Conservation (phyloP, 2,329 filamentous ascomycete genomes). For the Emmonsiellopsis sp. region DNA sequence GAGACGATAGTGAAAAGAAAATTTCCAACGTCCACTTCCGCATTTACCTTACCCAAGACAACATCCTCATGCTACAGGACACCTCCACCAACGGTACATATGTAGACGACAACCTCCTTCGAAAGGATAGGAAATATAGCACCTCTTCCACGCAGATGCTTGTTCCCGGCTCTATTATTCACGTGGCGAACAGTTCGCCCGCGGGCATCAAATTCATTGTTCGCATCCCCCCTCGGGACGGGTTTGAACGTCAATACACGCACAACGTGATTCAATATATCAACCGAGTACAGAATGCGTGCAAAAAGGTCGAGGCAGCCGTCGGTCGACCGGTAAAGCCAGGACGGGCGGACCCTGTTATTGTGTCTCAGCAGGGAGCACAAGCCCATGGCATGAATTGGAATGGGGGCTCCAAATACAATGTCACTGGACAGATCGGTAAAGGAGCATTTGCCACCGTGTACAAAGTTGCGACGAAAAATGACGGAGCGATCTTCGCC, state of each 20-base stretch:
- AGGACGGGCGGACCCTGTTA: constrained; percentile 4
- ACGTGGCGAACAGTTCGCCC: constrained; percentile 46
- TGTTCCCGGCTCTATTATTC: constrained; percentile 62
- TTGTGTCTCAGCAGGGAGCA: constrained; percentile 14
- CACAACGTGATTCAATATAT: constrained; percentile 64
- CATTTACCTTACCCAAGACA: constrained; percentile 80
- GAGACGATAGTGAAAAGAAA: constrained; percentile 60
- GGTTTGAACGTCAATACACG: constrained; percentile 57
- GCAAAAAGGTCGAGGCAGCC: constrained; percentile 6
- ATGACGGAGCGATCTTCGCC: constrained; percentile 72
- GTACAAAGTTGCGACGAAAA: constrained; percentile 79
- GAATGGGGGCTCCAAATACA: constrained; percentile 78
- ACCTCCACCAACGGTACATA: constrained; percentile 92
- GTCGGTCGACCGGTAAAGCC: neutral
- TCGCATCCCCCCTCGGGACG: constrained; percentile 68
- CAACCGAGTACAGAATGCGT: constrained; percentile 22
- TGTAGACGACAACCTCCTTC: constrained; percentile 65
- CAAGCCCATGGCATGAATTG: constrained; percentile 59
- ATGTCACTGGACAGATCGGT: constrained; percentile 70
- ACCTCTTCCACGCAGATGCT: constrained; percentile 53
- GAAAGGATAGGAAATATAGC: constrained; percentile 36
- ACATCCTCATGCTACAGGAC: constrained; percentile 85
- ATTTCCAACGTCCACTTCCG: constrained; percentile 94
- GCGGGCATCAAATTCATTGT: constrained; percentile 75
- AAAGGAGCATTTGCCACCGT: constrained; percentile 94